Base-by-base conservation (phyloP, 108 stramenopile genomes). In the Nitzschia palea region DNA sequence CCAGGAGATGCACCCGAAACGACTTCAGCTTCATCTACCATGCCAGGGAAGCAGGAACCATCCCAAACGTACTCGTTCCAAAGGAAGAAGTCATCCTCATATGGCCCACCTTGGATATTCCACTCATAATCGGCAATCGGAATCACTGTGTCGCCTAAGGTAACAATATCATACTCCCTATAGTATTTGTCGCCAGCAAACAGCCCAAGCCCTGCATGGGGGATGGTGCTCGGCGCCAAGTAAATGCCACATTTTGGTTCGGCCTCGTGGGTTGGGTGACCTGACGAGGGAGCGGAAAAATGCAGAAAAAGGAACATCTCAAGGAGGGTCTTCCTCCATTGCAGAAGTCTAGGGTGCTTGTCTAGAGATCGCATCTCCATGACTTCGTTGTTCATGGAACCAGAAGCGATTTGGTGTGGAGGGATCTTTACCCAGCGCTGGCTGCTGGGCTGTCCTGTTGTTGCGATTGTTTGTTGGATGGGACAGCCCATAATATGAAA, bases 211-310 rank as follows among this genome's bases (percentile, higher is more conserved):
- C 80, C 80, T 0, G 80, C 71, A 25, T 45, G 32, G 12, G 80
- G 80, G 54, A 81, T 78, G 14, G 80, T 53, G 10, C 48, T 54
- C 6, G 80, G 76, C 12, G 80, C 80, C 50, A 81, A 45, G 62
- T 81, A 81, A 3, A 78, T 28, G 12, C 73, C 71, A 45, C 80
- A 81, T 45, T 70, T 55, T 15, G 45, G 22, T n/a, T n/a, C n/a
- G n/a, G n/a, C n/a, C n/a, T n/a, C n/a, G n/a, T n/a, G n/a, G n/a
- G n/a, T n/a, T n/a, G n/a, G n/a, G n/a, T n/a, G n/a, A n/a, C n/a
- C n/a, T n/a, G n/a, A n/a, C n/a, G n/a, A n/a, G n/a, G n/a, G n/a
- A n/a, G n/a, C n/a, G n/a, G n/a, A n/a, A n/a, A n/a, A n/a, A n/a
- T n/a, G n/a, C n/a, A n/a, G n/a, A n/a, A n/a, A n/a, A n/a, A n/a